phyloP scores from a whole-genome alignment of 768 basidiomycete species.

The Tulasnella sp. region DNA sequence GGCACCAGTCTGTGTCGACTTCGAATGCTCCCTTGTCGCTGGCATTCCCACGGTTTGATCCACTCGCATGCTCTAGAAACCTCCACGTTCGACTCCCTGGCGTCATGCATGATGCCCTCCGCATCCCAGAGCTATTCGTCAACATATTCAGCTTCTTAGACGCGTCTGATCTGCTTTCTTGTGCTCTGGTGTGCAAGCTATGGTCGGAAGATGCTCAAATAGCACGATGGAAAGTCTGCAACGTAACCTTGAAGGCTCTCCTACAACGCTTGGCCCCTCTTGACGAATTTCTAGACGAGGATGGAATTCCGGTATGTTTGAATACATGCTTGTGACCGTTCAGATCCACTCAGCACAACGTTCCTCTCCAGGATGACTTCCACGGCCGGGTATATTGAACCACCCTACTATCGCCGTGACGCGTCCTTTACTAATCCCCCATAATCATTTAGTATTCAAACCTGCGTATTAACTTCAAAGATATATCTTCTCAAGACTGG shows the following conservation, averaged over 20 bases:
- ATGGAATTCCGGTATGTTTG: neutral
- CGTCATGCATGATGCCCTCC: neutral
- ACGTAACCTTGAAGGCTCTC: neutral
- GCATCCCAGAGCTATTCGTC: neutral
- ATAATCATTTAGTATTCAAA: neutral
- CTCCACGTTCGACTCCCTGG: neutral
- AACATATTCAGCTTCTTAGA: conserved; percentile 2
- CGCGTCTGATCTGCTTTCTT: neutral
- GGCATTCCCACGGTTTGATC: neutral
- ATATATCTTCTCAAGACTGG: neutral
- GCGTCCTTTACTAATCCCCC: neutral
- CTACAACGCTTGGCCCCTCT: neutral
- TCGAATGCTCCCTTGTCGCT: neutral
- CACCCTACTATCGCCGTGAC: neutral
- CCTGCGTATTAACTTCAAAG: neutral
- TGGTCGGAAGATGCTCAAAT: neutral
- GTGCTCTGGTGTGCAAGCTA: neutral
- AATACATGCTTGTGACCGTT: neutral
- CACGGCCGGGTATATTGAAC: neutral
- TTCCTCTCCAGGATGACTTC: neutral
- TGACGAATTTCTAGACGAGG: neutral
- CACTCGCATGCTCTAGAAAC: neutral
- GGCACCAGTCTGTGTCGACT: neutral
- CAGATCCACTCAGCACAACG: neutral
- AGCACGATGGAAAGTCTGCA: neutral